Evolutionary conservation across 768 basidiomycete species (phyloP), one percentile per base, ranked within the genome.

Genomic region (Pulveroboletus sp.): DNA sequence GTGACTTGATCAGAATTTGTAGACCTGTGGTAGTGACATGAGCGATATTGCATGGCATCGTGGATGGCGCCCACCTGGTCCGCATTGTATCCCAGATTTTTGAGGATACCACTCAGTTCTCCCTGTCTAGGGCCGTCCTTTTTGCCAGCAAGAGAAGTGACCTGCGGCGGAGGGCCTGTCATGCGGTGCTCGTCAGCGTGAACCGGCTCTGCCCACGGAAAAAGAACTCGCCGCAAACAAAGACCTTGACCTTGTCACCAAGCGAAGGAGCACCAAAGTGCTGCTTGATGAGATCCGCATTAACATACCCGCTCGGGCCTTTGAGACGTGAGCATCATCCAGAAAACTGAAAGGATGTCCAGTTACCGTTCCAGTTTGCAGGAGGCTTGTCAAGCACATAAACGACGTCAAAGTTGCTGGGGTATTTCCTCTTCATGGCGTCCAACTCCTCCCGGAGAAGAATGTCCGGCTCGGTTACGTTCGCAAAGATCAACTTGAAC

Each of bases 401-500:
- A 27, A 95, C 80, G 50, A 94, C 75, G 51, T 93, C 81, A 63
- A 98, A 78, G 54, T 72, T 84, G 42, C 81, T 67, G 10, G 87
- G 85, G 69, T 85, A 72, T 55, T 82, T 79, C 60, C 79, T 79
- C 71, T 82, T 79, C 60, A 90, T 72, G 8, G 67, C 69, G 51
- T 92, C 89, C 53, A 92, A 76, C 57, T 87, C 83, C 62, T 87
- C 79, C 44, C 85, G 82, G 52, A 95, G 79, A 45, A 94, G 82
- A 53, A 99, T 97, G 64, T 99, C 97, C 45, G 79, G 75, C 64
- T 93, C 90, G 13, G 91, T 81, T 33, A 93, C 78, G 67, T 98
- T 98, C 33, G 90, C 85, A 70, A 89, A 98, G 59, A 99, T 72
- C 47, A 98, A 76, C 40, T 85, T 95, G 75, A 91, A 97, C 60